Evolutionary conservation across 495 filamentous ascomycete species (phyloP).

Genomic region (Parachaetomium inaequale): DNA sequence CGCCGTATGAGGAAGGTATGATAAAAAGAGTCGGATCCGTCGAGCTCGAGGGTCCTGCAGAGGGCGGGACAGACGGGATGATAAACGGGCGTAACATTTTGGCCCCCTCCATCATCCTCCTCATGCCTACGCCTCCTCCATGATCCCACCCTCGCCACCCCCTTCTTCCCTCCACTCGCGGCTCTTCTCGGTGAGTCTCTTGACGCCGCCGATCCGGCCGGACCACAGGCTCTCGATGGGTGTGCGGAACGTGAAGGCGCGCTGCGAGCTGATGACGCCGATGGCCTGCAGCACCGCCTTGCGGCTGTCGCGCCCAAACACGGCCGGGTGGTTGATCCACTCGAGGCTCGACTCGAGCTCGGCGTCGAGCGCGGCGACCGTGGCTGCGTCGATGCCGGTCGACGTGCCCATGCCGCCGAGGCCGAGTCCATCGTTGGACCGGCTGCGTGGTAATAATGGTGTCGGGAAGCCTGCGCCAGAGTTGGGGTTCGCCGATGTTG

Average conservation of each 20-base stretch:
- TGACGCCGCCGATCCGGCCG: slow-evolving; percentile 70
- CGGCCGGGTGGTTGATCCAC: slow-evolving; percentile 96
- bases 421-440: slow-evolving; percentile 45
- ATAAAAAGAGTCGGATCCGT: too few relatives aligned
- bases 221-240: slow-evolving; percentile 84
- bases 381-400: slow-evolving; percentile 69
- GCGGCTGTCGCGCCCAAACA: slow-evolving; percentile 90
- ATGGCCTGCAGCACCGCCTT: slow-evolving; percentile 97
- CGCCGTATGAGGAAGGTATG: neutral
- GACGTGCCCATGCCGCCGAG: slow-evolving; percentile 60
- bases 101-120: too few relatives aligned
- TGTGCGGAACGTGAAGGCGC: slow-evolving; percentile 90
- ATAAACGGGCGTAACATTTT: neutral
- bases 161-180: slow-evolving; percentile 84
- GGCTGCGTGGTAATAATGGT: slow-evolving; percentile 32
- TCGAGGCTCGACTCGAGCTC: slow-evolving; percentile 93
- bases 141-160: slow-evolving; percentile 70
- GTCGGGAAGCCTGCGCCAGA: slow-evolving; percentile 31
- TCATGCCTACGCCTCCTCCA: slow-evolving; percentile 64
- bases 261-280: slow-evolving; percentile 90
- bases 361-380: slow-evolving; percentile 81
- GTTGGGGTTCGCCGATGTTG: slow-evolving; percentile 45
- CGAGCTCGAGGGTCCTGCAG: too few relatives aligned
- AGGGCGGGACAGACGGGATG: neutral
- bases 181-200: slow-evolving; percentile 69